Conservation (phyloP, 257 asterid genomes). For the Nemophila menziesii region DNA sequence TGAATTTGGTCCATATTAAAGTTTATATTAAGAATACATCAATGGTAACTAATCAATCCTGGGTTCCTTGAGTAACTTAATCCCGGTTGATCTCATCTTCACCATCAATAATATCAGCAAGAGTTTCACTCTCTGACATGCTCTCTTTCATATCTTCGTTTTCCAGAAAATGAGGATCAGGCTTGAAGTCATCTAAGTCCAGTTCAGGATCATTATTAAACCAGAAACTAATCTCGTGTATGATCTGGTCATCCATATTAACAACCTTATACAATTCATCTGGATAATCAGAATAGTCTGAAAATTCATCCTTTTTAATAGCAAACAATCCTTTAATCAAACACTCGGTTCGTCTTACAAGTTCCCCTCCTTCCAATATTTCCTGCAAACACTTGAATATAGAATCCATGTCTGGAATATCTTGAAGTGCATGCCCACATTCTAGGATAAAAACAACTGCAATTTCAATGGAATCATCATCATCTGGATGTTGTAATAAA, state of each 20-base stretch:
- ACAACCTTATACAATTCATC: slow-evolving; percentile 26
- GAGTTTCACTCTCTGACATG: too few species aligned
- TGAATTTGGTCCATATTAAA: too few species aligned
- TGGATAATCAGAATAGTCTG: slow-evolving; percentile 8
- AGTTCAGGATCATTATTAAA: slow-evolving; percentile 28
- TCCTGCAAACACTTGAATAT: slow-evolving; percentile 21
- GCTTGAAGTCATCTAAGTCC: slow-evolving; percentile 20
- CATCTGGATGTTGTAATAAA: slow-evolving; percentile 10
- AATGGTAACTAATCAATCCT: too few species aligned
- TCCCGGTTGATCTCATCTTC: too few species aligned
- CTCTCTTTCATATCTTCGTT: too few species aligned
- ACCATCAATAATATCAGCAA: too few species aligned
- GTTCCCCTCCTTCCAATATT: slow-evolving; percentile 8
- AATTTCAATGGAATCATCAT: slow-evolving; percentile 17
- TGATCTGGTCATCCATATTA: slow-evolving; percentile 28
- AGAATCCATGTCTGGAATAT: slow-evolving; percentile 5
- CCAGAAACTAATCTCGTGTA: slow-evolving; percentile 34
- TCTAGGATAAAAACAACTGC: slow-evolving; percentile 21
- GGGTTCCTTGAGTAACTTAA: too few species aligned
- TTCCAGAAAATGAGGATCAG: background rate
- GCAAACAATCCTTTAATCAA: slow-evolving; percentile 21
- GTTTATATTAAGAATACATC: too few species aligned
- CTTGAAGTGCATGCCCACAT: slow-evolving; percentile 20
- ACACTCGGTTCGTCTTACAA: slow-evolving; percentile 7
- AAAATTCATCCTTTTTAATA: slow-evolving; percentile 10